These are phyloP conservation scores for Cercospora canescens DNA, from an alignment of 2,329 filamentous ascomycete genomes.

Conservation along the genomic window DNA sequence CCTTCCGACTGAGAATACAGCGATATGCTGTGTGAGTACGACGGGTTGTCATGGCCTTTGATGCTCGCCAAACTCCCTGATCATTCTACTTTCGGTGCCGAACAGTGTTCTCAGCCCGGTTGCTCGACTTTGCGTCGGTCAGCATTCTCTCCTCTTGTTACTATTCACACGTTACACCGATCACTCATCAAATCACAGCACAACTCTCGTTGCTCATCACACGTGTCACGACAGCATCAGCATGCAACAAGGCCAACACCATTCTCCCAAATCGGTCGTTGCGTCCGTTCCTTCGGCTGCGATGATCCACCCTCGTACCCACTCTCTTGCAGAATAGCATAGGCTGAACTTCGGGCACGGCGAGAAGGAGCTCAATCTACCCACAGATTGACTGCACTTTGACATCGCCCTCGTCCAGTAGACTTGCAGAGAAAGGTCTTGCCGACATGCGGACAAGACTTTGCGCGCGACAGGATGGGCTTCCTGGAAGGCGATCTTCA, in stretches of 20 bases:
- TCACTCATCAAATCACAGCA: background rate
- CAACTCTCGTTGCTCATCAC: background rate
- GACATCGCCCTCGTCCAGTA: background rate
- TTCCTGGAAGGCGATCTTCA: background rate
- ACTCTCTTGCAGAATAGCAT: background rate
- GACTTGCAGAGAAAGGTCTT: background rate
- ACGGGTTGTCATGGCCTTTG: background rate
- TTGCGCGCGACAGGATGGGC: background rate
- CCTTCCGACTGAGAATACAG: no score
- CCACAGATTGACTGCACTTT: background rate
- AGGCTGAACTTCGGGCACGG: conserved; percentile 1
- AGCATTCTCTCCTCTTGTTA: background rate
- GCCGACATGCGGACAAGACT: background rate
- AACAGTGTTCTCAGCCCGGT: background rate
- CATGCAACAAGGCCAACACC: background rate
- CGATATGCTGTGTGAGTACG: background rate
- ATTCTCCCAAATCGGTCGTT: background rate
- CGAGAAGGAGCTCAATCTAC: background rate
- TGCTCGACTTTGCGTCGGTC: background rate
- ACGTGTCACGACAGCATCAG: background rate
- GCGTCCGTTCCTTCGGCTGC: background rate
- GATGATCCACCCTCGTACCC: background rate
- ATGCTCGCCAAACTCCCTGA: background rate
- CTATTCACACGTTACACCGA: background rate
- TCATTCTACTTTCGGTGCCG: background rate